Conservation (phyloP, 768 basidiomycete species). For the Tubosaeta sp. region DNA sequence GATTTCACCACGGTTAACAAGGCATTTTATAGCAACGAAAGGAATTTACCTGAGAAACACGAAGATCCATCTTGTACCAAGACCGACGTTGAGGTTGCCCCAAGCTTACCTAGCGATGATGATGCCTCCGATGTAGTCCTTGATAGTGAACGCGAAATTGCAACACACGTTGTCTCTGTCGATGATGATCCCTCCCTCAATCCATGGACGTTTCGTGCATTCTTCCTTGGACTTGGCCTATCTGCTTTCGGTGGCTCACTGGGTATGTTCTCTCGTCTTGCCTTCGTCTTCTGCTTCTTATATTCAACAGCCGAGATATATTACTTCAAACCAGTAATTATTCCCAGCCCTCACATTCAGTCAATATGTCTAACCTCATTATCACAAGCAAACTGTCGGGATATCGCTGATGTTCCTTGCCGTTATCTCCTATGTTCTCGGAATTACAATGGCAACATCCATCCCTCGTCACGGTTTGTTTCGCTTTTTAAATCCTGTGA, state of each 20-base stretch:
- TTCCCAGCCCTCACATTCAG: neutral
- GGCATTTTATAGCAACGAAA: conserved; percentile 2
- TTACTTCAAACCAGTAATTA: conserved; percentile 52
- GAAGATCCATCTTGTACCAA: conserved; percentile 9
- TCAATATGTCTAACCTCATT: neutral
- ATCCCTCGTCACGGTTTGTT: conserved; percentile 44
- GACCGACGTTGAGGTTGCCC: conserved; percentile 32
- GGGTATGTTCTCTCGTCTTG: conserved; percentile 26
- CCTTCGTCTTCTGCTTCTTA: neutral
- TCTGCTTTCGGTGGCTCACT: conserved; percentile 49
- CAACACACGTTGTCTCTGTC: conserved; percentile 43
- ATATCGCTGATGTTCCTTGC: conserved; percentile 54
- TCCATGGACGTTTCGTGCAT: conserved; percentile 39
- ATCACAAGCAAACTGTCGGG: conserved; percentile 45
- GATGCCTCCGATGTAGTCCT: conserved; percentile 23
- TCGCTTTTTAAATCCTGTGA: conserved; percentile 50
- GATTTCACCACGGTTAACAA: neutral
- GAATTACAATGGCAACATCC: conserved; percentile 42
- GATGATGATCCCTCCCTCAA: conserved; percentile 28
- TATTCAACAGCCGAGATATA: conserved; percentile 46
- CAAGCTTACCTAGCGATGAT: conserved; percentile 1
- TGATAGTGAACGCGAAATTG: conserved; percentile 43
- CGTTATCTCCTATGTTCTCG: conserved; percentile 48
- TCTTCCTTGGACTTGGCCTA: conserved; percentile 53
- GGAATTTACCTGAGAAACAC: conserved; percentile 5